A percentile compares a stretch with the other conserved stretches of the same genome.
Conservation (phyloP, 208 protist species). For the Leishmania arabica region DNA sequence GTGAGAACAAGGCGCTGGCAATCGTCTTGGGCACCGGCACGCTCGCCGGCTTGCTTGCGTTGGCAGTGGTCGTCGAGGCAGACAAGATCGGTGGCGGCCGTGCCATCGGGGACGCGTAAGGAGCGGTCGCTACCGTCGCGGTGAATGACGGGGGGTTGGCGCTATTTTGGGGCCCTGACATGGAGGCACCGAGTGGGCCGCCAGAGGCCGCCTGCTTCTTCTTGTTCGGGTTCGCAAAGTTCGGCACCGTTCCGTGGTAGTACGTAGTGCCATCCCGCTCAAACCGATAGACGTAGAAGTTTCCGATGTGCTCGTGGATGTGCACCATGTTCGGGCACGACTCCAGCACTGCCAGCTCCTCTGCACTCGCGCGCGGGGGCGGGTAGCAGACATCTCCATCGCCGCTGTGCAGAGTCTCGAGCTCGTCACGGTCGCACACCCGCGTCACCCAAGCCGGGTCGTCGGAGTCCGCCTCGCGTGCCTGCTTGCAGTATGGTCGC, state of each 20-base stretch:
- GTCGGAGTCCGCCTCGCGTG: slow-evolving; percentile 58
- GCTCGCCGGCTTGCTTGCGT: slow-evolving; percentile 10
- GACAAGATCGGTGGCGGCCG: neutral
- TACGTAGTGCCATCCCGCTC: slow-evolving; percentile 66
- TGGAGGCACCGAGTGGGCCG: neutral
- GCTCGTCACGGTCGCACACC: slow-evolving; percentile 17
- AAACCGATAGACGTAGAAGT: slow-evolving; percentile 83
- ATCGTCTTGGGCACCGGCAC: slow-evolving; percentile 20
- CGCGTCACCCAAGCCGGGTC: slow-evolving; percentile 66
- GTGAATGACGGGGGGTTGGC: neutral
- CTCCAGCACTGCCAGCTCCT: slow-evolving; percentile 25
- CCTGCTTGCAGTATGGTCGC: slow-evolving; percentile 71
- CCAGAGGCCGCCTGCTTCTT: slow-evolving; percentile 16
- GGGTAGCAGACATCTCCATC: slow-evolving; percentile 31
- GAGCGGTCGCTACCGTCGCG: neutral
- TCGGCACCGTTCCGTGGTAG: slow-evolving; percentile 83
- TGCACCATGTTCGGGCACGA: slow-evolving; percentile 27
- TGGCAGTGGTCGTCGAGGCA: neutral
- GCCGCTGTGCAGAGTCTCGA: slow-evolving; percentile 7
- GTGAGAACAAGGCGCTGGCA: slow-evolving; percentile 33
- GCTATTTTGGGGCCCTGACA: neutral
- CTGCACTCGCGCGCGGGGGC: slow-evolving; percentile 23
- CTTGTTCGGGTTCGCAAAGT: slow-evolving; percentile 90
- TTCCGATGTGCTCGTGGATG: slow-evolving; percentile 68
- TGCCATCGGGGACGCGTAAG: slow-evolving; percentile 3